Evolutionary conservation across 2,329 filamentous ascomycete genomes (phyloP), one percentile per base, ranked within the genome.

Genomic region (Talaromyces pinophilus): DNA sequence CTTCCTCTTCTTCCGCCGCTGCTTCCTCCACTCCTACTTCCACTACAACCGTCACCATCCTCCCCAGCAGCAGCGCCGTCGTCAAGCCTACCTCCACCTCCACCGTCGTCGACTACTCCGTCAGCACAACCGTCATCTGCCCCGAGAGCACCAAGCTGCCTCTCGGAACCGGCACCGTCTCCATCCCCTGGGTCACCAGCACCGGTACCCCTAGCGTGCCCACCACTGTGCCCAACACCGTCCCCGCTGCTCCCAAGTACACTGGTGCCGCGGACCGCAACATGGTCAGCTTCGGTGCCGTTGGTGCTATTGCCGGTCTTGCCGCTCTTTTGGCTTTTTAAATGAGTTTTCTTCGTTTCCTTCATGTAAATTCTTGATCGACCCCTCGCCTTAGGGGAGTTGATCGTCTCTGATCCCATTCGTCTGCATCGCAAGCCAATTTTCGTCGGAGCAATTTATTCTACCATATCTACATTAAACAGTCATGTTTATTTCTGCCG

Each of bases 321-420:
- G 68, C 73, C 65, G 77, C 76, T 67, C 71, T 77, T 63, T 69
- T 78, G 62, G 76, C 75, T 61, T 73, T 79, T 67, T 78, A 78
- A 76, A 65, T 48, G 62, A 50, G 40, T 64, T 25, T 25, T 44
- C 44, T 46, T 28, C 17, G 44, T 44, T 3, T 30, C 22, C 11
- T 44, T 57, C 50, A 54, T 65, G 59, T 65, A 60, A 15, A 54
- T 55, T 48, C 19, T 61, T 38, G 54, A n/a, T 40, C 38, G 15
- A 40, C 4, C 13, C 38, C 13, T 40, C 38, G 3, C 4, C 3
- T 13, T 40, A 0, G 15, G 38, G 38, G 38, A 4, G 13, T 40
- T 40, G 38, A 6, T 42, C 1, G 40, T 42, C 63, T 67, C 64
- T 8, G n/a, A 55, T 46, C 65, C 64, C 19, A 19, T 61, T 54